Evolutionary conservation across 148 eudicot genomes (phyloP), one percentile per base, ranked within the genome.

Genomic region (Vaccinium vitisidaea): DNA sequence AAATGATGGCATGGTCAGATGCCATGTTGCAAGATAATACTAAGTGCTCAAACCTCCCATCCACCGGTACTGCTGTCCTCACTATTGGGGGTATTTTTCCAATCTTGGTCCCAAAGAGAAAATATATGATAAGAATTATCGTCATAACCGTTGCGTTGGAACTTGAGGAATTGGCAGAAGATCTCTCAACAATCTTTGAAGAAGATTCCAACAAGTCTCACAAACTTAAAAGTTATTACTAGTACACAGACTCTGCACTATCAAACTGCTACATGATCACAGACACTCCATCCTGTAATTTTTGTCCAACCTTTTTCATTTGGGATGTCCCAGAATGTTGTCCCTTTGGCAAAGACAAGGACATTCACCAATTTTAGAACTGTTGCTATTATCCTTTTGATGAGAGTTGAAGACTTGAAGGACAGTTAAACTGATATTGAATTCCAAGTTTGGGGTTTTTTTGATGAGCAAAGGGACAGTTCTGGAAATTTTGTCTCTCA

Each of bases 51-150:
- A 95, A 95, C 85, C 98, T 91, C 73, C 97, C 95, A 78, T 95
- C 98, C 23, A 95, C 97, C 23, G 98, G 98, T 78, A 95, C 95
- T 53, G 98, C 97, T 83, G 98, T 95, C 89, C 90, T 90, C 77
- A 95, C 98, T 19, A 89, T 87, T 21, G 98, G 95, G 50, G 92
- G 88, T 54, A 90, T 84, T 87, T 89, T 93, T 63, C 90, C 90
- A 73, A 84, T 85, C 84, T 8, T 76, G 8, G 23, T 19, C 1
- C 9, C 18, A 19, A 19, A 6, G 23, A 59, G 23, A 59, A 58
- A 19, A 19, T 56, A 56, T 16, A 16, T 15, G 21, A 16, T 59
- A 59, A 59, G 8, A 6, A 19, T 59, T 59, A 59, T 19, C 6
- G 65, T 59, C 23, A 19, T 59, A 59, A 59, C 6, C 25, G 5